phyloP scores from a whole-genome alignment of 495 filamentous ascomycete genomes.

The Daldinia childiae region DNA sequence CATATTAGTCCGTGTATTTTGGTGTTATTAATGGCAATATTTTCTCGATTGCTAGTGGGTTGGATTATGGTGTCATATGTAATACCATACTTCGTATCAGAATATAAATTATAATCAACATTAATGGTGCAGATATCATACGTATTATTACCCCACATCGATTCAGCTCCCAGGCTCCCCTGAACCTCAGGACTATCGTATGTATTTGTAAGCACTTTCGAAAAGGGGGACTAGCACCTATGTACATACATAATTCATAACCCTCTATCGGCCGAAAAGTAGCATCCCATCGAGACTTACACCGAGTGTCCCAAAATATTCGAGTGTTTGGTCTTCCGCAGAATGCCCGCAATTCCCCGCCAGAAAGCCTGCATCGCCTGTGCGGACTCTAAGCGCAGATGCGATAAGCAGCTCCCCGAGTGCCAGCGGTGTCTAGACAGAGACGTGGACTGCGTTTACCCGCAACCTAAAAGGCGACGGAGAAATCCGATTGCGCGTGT shows the following conservation, averaged over 20 bases:
- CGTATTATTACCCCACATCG: background rate
- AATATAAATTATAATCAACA: background rate
- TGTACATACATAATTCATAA: background rate
- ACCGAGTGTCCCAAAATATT: background rate
- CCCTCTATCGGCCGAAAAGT: background rate
- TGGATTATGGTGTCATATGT: background rate
- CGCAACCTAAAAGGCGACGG: constrained; percentile 12
- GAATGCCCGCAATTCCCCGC: constrained; percentile 9
- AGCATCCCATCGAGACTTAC: background rate
- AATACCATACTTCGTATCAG: background rate
- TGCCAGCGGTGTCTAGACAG: constrained; percentile 19
- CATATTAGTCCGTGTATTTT: background rate
- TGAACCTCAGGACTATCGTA: too few species aligned
- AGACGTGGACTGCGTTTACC: constrained; percentile 16
- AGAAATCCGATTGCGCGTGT: background rate
- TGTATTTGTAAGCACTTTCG: background rate
- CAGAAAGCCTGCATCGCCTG: constrained; percentile 20
- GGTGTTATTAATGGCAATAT: background rate
- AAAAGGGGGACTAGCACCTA: background rate
- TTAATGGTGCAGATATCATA: too few species aligned
- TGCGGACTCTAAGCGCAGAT: constrained; percentile 17
- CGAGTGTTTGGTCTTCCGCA: background rate
- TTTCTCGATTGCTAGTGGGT: background rate
- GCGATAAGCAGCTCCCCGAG: constrained; percentile 20
- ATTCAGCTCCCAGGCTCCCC: background rate